phyloP scores from a whole-genome alignment of 192 early-diverging fungal genomes.

The Diversispora eburnea region DNA sequence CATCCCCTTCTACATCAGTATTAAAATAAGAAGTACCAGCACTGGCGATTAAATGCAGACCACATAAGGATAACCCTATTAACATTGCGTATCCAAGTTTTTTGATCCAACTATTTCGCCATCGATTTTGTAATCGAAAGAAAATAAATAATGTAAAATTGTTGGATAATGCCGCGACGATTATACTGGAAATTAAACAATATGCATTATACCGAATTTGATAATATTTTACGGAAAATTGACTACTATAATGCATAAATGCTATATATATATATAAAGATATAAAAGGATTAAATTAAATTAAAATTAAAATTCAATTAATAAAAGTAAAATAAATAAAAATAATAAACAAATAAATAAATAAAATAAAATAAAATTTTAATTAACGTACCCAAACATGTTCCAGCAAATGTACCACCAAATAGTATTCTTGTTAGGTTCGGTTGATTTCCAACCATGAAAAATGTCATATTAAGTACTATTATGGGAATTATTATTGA shows the following conservation, averaged over 20 bases:
- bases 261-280: constrained; percentile 27
- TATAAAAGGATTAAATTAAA: neutral
- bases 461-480: constrained; percentile 36
- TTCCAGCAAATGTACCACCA: constrained; percentile 36
- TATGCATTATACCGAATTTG: constrained; percentile 23
- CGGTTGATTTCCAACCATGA: constrained; percentile 34
- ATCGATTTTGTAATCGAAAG: constrained; percentile 44
- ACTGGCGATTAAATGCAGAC: constrained; percentile 40
- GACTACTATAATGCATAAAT: constrained; percentile 39
- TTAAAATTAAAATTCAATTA: too few relatives aligned
- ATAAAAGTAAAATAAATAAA: neutral
- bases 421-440: constrained; percentile 32
- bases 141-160: constrained; percentile 46
- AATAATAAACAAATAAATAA: neutral
- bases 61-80: constrained; percentile 44
- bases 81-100: constrained; percentile 41
- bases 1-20: neutral
- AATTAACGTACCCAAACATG: constrained; percentile 27
- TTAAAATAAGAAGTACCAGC: constrained; percentile 37
- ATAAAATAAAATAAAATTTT: neutral
- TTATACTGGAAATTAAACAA: constrained; percentile 35
- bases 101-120: constrained; percentile 46
- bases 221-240: constrained; percentile 41
- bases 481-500: constrained; percentile 34
- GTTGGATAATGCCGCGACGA: constrained; percentile 39